Evolutionary conservation across 352 stramenopile species (phyloP).

Genomic region (Aphanomyces stellatus): DNA sequence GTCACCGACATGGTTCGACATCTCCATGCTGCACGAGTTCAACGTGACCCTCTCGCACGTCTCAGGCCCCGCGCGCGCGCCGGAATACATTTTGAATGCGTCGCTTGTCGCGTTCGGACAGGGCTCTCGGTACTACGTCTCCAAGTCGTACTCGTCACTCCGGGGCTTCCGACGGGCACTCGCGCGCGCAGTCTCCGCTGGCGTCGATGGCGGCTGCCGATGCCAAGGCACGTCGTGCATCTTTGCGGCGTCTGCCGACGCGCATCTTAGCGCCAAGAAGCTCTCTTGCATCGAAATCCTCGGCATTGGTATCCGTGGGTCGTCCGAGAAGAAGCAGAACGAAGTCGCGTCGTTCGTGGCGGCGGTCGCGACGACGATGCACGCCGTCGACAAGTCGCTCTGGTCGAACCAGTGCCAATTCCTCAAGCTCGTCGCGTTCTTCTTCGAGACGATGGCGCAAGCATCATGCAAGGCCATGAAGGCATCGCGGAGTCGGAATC

Average conservation of each 20-base stretch:
- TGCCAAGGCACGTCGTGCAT: not conserved
- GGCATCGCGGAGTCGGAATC: slow-evolving; percentile 47
- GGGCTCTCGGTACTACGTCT: not conserved
- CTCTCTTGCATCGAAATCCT: not conserved
- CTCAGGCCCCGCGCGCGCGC: not conserved
- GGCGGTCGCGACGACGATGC: slow-evolving; percentile 71
- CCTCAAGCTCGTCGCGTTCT: slow-evolving; percentile 66
- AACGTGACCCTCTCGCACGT: slow-evolving; percentile 1
- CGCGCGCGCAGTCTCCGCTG: not conserved
- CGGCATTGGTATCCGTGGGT: not conserved
- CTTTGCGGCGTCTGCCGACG: not conserved
- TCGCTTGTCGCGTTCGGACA: not conserved
- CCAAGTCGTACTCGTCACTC: slow-evolving; percentile 10
- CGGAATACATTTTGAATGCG: slow-evolving; percentile 2
- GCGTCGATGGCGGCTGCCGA: not conserved
- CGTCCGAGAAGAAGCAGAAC: slow-evolving; percentile 31
- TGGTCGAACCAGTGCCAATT: slow-evolving; percentile 70
- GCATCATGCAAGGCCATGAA: slow-evolving; percentile 65
- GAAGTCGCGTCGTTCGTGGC: slow-evolving; percentile 82
- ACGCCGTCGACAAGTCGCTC: slow-evolving; percentile 54
- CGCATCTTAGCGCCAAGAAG: not conserved
- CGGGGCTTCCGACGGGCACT: slow-evolving; percentile 3
- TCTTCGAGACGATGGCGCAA: slow-evolving; percentile 69
- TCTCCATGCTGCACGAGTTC: not conserved
- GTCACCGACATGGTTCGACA: not conserved